Evolutionary conservation across 192 early-diverging fungal genomes (phyloP).

Genomic region (Coemansia sp.): DNA sequence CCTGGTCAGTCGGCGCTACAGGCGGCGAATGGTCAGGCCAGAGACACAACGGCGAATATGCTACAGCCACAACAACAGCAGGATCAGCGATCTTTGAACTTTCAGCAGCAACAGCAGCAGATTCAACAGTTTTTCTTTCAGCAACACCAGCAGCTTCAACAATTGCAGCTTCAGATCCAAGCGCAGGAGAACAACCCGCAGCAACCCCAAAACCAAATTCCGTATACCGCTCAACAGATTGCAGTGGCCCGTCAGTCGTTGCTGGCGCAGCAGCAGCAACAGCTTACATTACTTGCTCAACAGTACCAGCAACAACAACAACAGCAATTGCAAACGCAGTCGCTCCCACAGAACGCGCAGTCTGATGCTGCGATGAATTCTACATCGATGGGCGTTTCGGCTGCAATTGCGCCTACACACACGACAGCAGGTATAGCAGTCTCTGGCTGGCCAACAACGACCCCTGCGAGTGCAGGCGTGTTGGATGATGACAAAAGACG

Average conservation of each 20-base stretch:
- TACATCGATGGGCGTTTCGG: background rate
- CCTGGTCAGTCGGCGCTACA: constrained; percentile 35
- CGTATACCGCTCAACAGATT: constrained; percentile 28
- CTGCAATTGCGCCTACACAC: background rate
- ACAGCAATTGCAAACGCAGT: constrained; percentile 10
- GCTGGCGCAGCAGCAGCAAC: constrained; percentile 21
- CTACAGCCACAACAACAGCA: constrained; percentile 24
- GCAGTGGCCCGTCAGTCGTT: constrained; percentile 36
- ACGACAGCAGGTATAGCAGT: background rate
- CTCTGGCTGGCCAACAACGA: background rate
- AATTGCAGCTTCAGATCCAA: constrained; percentile 16
- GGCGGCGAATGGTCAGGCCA: constrained; percentile 19
- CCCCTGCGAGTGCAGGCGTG: background rate
- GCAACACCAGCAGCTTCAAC: constrained; percentile 23
- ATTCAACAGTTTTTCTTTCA: constrained; percentile 25
- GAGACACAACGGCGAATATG: constrained; percentile 17
- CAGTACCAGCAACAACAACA: constrained; percentile 41
- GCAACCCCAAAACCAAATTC: constrained; percentile 15
- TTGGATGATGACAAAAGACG: background rate
- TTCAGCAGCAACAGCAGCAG: constrained; percentile 25
- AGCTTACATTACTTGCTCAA: constrained; percentile 21
- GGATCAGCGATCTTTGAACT: constrained; percentile 4
- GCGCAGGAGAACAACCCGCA: constrained; percentile 19
- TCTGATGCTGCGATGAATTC: background rate
- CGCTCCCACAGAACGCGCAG: constrained; percentile 4